A percentile compares a stretch with the other conserved stretches of the same genome.
Evolutionary conservation across 495 filamentous ascomycete species (phyloP).

Genomic region (Aspergillus coremiiformis): DNA sequence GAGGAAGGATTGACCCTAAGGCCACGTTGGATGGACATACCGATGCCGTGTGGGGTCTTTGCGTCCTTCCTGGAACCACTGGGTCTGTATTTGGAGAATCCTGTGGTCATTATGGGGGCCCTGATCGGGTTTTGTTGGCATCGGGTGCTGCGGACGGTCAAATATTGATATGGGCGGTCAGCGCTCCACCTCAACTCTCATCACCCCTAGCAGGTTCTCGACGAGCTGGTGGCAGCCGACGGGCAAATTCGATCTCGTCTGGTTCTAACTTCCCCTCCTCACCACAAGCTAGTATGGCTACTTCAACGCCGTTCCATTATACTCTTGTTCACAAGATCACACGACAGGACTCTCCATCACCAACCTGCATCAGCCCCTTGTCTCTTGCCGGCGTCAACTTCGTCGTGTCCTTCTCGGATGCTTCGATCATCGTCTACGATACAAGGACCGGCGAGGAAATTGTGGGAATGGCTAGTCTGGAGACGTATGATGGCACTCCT

Average conservation of each 20-base stretch:
- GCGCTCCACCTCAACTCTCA: slow-evolving; percentile 75
- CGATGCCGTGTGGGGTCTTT: slow-evolving; percentile 92
- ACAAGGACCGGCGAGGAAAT: slow-evolving; percentile 88
- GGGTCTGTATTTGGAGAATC: slow-evolving; percentile 67
- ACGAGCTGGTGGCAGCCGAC: slow-evolving; percentile 64
- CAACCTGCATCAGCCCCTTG: slow-evolving; percentile 86
- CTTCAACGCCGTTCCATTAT: slow-evolving; percentile 56
- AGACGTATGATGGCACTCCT: slow-evolving; percentile 84
- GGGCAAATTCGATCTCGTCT: slow-evolving; percentile 84
- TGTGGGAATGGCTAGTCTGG: slow-evolving; percentile 80
- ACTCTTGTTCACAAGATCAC: slow-evolving; percentile 77
- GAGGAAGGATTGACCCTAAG: slow-evolving; percentile 88
- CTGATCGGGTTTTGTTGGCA: slow-evolving; percentile 81
- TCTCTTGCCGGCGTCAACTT: slow-evolving; percentile 83
- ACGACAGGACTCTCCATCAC: slow-evolving; percentile 63
- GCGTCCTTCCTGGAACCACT: slow-evolving; percentile 80
- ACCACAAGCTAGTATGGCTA: slow-evolving; percentile 80
- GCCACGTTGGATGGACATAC: slow-evolving; percentile 91
- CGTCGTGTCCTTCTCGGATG: slow-evolving; percentile 86
- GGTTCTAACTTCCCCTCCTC: slow-evolving; percentile 84
- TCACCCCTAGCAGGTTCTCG: slow-evolving; percentile 68
- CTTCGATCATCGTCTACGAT: slow-evolving; percentile 83
- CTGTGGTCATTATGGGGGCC: slow-evolving; percentile 59
- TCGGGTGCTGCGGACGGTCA: slow-evolving; percentile 88
- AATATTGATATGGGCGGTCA: slow-evolving; percentile 90